These are phyloP conservation scores for Cladosporium sp. DNA, from an alignment of 2,329 filamentous ascomycete species.

Conservation along the genomic window DNA sequence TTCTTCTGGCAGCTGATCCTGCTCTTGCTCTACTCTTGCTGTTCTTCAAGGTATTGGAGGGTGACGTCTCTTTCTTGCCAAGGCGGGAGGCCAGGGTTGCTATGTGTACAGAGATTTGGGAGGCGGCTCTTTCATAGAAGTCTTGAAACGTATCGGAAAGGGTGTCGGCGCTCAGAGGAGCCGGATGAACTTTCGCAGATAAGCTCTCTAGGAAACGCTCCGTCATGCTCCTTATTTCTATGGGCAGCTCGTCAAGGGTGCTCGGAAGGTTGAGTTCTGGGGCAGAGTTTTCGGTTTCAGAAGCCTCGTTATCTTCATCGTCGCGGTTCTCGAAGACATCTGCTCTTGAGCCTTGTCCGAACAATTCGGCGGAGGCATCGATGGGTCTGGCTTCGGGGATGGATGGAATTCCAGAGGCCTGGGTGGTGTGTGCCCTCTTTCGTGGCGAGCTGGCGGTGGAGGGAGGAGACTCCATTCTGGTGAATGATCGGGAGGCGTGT, in stretches of 20 bases:
- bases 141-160: conserved; percentile 88
- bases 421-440: conserved; percentile 44
- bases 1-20: conserved; percentile 33
- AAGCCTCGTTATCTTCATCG: conserved; percentile 24
- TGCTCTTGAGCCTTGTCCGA: conserved; percentile 29
- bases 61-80: conserved; percentile 45
- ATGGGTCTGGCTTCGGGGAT: conserved; percentile 41
- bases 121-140: conserved; percentile 77
- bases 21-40: conserved; percentile 36
- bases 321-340: conserved; percentile 41
- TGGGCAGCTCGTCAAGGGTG: conserved; percentile 83
- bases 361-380: conserved; percentile 28
- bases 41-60: neutral
- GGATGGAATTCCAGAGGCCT: conserved; percentile 38
- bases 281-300: conserved; percentile 17
- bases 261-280: conserved; percentile 46
- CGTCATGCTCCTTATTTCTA: conserved; percentile 84
- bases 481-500: conserved; percentile 45
- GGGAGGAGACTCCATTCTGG: conserved; percentile 36
- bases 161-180: conserved; percentile 75
- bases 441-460: conserved; percentile 26
- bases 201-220: conserved; percentile 92
- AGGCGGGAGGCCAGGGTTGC: conserved; percentile 70
- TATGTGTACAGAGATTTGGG: conserved; percentile 82
- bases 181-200: conserved; percentile 77